A percentile compares a stretch with the other conserved stretches of the same genome.
Evolutionary conservation across 139 green algal species (phyloP).

Genomic region (Helicosporidium sp.): DNA sequence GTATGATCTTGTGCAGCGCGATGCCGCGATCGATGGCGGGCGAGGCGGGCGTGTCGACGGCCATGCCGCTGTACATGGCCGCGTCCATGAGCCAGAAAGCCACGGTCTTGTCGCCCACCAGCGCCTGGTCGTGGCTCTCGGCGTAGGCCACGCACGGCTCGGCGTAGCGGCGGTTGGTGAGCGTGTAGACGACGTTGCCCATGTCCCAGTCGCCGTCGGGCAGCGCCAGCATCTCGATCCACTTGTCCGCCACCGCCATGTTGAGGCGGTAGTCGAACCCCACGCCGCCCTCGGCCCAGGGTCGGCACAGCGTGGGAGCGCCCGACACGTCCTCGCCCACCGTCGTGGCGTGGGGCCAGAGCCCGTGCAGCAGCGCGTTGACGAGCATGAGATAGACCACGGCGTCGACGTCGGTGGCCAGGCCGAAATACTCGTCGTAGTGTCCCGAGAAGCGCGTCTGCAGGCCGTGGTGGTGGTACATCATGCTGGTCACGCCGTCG

Average conservation of each 20-base stretch:
- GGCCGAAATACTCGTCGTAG: constrained; percentile 95
- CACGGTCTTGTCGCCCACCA: constrained; percentile 87
- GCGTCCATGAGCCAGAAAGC: constrained; percentile 98
- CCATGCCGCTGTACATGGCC: constrained; percentile 95
- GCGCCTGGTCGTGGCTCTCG: constrained; percentile 71
- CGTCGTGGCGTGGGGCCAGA: constrained; percentile 74
- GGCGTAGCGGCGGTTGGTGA: constrained; percentile 80
- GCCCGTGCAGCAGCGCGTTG: constrained; percentile 81
- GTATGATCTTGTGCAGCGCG: constrained; percentile 91
- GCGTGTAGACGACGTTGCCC: constrained; percentile 77
- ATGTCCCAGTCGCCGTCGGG: constrained; percentile 52
- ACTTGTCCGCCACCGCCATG: constrained; percentile 99
- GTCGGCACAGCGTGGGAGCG: constrained; percentile 85
- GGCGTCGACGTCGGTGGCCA: constrained; percentile 84
- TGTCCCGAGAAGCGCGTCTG: constrained; percentile 86
- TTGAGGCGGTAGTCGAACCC: constrained; percentile 97
- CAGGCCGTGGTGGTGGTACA: constrained; percentile 96
- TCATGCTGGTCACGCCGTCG: constrained; percentile 93
- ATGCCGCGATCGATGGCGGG: constrained; percentile 74
- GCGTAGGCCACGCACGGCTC: constrained; percentile 79
- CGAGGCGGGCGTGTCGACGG: constrained; percentile 11
- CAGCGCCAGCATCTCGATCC: constrained; percentile 61
- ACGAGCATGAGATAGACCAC: constrained; percentile 88
- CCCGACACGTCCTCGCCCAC: constrained; percentile 88
- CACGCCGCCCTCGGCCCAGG: constrained; percentile 73